Evolutionary conservation across 352 stramenopile genomes (phyloP), one percentile per base, ranked within the genome.

Genomic region (Thraustochytrium sp.): DNA sequence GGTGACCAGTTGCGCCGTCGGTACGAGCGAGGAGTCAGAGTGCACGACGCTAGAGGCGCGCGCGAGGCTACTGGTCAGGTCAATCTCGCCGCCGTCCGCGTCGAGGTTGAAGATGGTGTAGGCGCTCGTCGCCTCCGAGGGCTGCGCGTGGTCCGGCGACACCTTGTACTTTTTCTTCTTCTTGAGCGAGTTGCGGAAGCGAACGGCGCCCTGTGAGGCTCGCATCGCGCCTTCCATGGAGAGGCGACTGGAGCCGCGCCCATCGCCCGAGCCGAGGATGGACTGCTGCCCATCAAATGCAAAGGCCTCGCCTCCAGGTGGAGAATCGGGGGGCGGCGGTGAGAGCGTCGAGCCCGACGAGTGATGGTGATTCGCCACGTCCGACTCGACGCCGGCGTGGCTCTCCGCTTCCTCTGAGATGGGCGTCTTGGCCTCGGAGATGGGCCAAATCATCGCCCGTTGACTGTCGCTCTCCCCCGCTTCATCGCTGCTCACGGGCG

Each of bases 31-130:
- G n/a, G n/a, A n/a, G n/a, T n/a, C n/a, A n/a, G n/a, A n/a, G n/a
- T n/a, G n/a, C n/a, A n/a, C n/a, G n/a, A n/a, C n/a, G n/a, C n/a
- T n/a, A n/a, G n/a, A n/a, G n/a, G n/a, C n/a, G n/a, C n/a, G n/a
- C n/a, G n/a, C n/a, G n/a, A n/a, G n/a, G n/a, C n/a, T n/a, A 44
- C 40, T 44, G 26, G 36, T 13, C 8, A 72, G 23, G 21, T 75
- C 62, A 1, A 75, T 75, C 40, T 75, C 62, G 9, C 65, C n/a
- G n/a, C n/a, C 65, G 26, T 78, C 65, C 8, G 65, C 48, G n/a
- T 78, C 65, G 3, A 78, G 42, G 0, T 78, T 62, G 2, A 78
- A n/a, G 34, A 78, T 78, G n/a, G 65, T 78, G 44, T 75, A n/a
- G n/a, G n/a, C n/a, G n/a, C n/a, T n/a, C n/a, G n/a, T n/a, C n/a